Evolutionary conservation across 768 basidiomycete genomes (phyloP), one percentile per base, ranked within the genome.

Genomic region (Rhodotorula babjevae): DNA sequence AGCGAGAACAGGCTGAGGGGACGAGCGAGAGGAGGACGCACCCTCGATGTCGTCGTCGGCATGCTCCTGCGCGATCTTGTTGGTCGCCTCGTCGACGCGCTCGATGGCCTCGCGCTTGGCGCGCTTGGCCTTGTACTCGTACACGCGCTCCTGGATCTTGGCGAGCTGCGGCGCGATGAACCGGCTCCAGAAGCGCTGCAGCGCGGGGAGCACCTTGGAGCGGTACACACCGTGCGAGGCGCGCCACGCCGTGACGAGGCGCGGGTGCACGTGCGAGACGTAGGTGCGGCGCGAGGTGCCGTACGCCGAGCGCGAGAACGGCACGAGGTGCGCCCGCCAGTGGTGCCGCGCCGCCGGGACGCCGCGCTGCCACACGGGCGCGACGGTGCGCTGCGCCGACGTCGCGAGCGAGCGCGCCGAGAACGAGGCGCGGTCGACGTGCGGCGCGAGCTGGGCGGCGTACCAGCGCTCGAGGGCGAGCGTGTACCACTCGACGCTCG

Each of bases 111-210:
- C 78, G 23, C 53, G 50, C 40, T 42, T 61, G 10, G 64, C 73
- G 46, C 72, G 66, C 64, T 77, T 73, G 25, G 67, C 64, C 69
- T 72, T 74, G 71, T 77, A 76, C 66, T 78, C 77, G 36, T 73
- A 79, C 49, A 76, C 73, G 27, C 75, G 59, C 52, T 77, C 78
- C 21, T 62, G 56, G 62, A 79, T 77, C 73, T 78, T 78, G 67
- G 71, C 76, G 25, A 78, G 46, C 69, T 79, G 78, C 14, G 78
- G 78, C 11, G 68, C 69, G 61, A 79, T 71, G 68, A 77, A 79
- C 42, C 68, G 58, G 52, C 67, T 71, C 63, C 77, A 76, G 71
- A 79, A 77, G 10, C 77, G 62, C 40, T 61, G 50, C n/a, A 78
- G 61, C 7, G 71, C 47, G 0, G 78, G 77, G 16, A 65, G 58